Conservation (phyloP, 1,284 basidiomycete genomes). For the Ceratobasidium theobromae region DNA sequence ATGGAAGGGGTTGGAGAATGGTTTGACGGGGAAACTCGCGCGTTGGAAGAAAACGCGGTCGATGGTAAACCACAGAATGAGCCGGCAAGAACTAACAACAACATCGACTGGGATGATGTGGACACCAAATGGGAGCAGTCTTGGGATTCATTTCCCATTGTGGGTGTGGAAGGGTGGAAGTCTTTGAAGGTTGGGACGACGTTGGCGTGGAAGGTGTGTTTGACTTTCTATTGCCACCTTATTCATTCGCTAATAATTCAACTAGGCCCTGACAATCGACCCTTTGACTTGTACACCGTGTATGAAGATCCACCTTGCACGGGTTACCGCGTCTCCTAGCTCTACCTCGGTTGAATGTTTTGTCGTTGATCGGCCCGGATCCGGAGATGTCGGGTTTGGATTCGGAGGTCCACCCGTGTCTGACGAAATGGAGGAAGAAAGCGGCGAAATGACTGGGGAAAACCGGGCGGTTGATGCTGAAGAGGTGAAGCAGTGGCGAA, state of each 20-base stretch:
- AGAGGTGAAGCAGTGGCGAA: background rate
- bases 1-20: slow-evolving; percentile 38
- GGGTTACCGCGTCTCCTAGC: slow-evolving; percentile 38
- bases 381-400: slow-evolving; percentile 3
- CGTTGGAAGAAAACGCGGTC: slow-evolving; percentile 38
- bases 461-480: background rate
- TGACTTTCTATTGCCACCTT: slow-evolving; percentile 8
- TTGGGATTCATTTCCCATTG: slow-evolving; percentile 46
- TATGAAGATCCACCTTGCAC: slow-evolving; percentile 50
- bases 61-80: background rate
- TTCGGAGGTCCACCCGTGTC: background rate
- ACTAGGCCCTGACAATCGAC: slow-evolving; percentile 56
- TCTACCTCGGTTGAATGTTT: slow-evolving; percentile 12
- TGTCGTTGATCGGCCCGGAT: slow-evolving; percentile 12
- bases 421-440: background rate
- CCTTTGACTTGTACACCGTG: slow-evolving; percentile 57
- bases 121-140: slow-evolving; percentile 41
- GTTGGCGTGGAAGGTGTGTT: slow-evolving; percentile 58
- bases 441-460: background rate
- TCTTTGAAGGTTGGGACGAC: slow-evolving; percentile 46
- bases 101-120: slow-evolving; percentile 47
- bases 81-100: background rate
- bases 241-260: background rate
- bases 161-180: slow-evolving; percentile 40
- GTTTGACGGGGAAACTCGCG: slow-evolving; percentile 24